Evolutionary conservation across 176 grass and related monocot genomes (phyloP), one percentile per base, ranked within the genome.

Genomic region (Musa acuminata): DNA sequence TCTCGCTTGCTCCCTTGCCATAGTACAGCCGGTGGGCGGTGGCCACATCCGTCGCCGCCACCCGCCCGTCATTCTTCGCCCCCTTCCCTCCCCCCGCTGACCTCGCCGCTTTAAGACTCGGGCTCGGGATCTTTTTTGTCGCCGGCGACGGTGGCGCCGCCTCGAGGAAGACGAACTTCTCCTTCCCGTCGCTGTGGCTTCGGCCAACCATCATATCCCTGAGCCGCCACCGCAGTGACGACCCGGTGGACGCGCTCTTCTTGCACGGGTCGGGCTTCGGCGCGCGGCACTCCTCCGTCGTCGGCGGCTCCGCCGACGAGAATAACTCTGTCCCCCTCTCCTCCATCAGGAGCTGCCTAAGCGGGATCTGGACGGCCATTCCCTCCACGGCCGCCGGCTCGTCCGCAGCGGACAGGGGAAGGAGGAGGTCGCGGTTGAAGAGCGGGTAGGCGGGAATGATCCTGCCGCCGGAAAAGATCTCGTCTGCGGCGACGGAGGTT

Each of bases 171-270:
- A 77, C 60, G 57, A 77, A 77, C 59, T 77, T 77, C 48, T 77
- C 60, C 59, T 77, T 77, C 21, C 75, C 75, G 60, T 77, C 75
- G 75, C 75, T 77, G 75, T 77, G 60, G 48, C 75, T 77, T 60
- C 75, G 75, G 11, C 75, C 75, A 1, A 70, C 17, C 48, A 65
- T 22, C 75, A 77, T 43, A n/a, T 65, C 62, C 35, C 75, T 19
- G 11, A 76, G 59, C 35, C 57, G 26, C 60, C 75, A 52, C 27
- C 60, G 17, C 48, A 49, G 49, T 7, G 72, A 19, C 29, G 75
- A 49, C 7, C 75, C 75, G 11, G 60, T 64, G 43, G 75, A 77
- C n/a, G 60, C 58, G 60, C 75, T 77, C 60, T 65, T 77, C 60
- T 64, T 77, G 48, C 75, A 77, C 49, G 6, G n/a, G 26, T 10